Conservation (phyloP, 2,329 filamentous ascomycete species). For the Westerdykella ornata region DNA sequence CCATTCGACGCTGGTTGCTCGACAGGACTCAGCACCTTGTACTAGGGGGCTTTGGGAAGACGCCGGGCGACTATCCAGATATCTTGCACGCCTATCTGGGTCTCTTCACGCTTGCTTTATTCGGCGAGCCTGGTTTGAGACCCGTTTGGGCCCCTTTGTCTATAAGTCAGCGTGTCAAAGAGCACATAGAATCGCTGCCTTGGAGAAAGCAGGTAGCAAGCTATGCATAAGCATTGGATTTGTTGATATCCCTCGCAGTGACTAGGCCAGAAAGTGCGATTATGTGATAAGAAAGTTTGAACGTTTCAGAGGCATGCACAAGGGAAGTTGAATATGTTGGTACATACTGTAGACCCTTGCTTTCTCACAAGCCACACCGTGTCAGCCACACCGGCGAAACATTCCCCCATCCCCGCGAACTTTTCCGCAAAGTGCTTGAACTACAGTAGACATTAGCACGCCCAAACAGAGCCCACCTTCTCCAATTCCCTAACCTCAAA, state of each 20-base stretch:
- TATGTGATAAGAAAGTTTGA: not conserved
- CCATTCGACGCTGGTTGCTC: conserved; percentile 71
- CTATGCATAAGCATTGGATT: too few species aligned
- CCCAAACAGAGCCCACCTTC: not conserved
- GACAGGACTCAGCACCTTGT: conserved; percentile 81
- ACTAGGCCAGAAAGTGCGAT: too few species aligned
- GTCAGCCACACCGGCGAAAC: conserved; percentile 5
- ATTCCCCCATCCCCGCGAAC: conserved; percentile 4
- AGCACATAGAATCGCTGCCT: conserved; percentile 30
- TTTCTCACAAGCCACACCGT: conserved; percentile 1
- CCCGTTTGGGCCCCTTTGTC: conserved; percentile 69
- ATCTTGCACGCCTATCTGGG: conserved; percentile 88
- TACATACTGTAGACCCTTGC: too few species aligned
- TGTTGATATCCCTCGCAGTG: not conserved
- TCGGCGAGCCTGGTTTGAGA: conserved; percentile 64
- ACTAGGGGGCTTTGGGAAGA: conserved; percentile 42
- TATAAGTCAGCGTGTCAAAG: conserved; percentile 54
- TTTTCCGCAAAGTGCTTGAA: conserved; percentile 6
- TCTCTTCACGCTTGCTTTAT: conserved; percentile 67
- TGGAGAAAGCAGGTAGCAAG: conserved; percentile 31
- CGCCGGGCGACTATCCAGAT: conserved; percentile 49
- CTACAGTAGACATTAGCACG: not conserved
- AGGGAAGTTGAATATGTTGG: too few species aligned
- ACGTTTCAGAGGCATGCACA: not conserved
- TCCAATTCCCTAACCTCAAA: not conserved